Base-by-base conservation (phyloP, 805 yeast genomes). In the Babjeviella inositovora region DNA sequence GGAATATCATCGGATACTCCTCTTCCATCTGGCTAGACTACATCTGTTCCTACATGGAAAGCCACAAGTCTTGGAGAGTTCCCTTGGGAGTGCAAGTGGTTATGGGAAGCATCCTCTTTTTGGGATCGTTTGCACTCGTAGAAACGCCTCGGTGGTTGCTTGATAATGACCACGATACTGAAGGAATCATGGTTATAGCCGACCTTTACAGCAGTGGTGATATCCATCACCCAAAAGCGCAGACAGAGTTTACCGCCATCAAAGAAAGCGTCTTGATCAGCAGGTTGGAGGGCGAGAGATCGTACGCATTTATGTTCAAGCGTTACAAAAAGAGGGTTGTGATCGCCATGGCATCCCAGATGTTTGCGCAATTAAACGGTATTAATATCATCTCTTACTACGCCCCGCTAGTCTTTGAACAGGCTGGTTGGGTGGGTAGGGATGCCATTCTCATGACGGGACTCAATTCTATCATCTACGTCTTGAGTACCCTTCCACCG, bases 321-420 rank as follows among this genome's bases (percentile, higher is more conserved):
- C 56, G 75, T 29, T 85, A 85, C 46, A 70, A 70, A 31, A 68
- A 69, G 41, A 57, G 96, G 23, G 70, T 85, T 12, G 57, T 82
- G 17, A 77, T 85, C 31, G 95, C 93, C 2, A 81, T 90, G 70
- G 69, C 82, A 17, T 75, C 93, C 3, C 93, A 80, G 43, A 69
- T 81, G 54, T 82, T 85, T 57, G 95, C 96, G 3, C 95, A 85
- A 47, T 56, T 85, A 43, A 79, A 84, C 44, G 96, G 96, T 37
- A 85, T 84, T 47, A 85, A 84, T 41, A 87, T 85, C 24, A 80
- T 85, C 25, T 73, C 92, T 1, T 85, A 85, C 48, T 84, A 84
- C 50, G 94, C 95, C 2, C 94, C 95, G 2, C 53, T 85, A 47
- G 93, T 84, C 22, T 85, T 84, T 47, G 95, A 85, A 44, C 79